Base-by-base conservation (phyloP, 2,329 filamentous ascomycete genomes). In the Colletotrichum sp. region DNA sequence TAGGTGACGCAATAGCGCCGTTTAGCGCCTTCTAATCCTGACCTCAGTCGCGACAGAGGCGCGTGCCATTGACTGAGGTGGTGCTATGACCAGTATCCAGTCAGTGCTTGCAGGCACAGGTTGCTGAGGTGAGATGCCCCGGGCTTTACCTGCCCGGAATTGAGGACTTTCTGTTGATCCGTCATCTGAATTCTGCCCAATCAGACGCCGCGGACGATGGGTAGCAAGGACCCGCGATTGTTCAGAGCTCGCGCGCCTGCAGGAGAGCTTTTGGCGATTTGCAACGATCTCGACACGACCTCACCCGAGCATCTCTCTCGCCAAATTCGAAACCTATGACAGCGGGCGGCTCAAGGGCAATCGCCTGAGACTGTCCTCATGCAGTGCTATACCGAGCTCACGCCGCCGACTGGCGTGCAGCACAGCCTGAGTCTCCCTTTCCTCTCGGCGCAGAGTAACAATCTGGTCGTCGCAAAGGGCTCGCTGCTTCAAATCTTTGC, bases 361-460 rank as follows among this genome's bases (percentile, higher is more conserved):
- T 74, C 67, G 74, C 71, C 76, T 86, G 85, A 80, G 81, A 78
- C 80, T 80, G 83, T 81, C 78, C 79, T 79, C 64, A 99, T 99
- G 96, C 96, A 99, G 92, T 98, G 95, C 90, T 99, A 99, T 88
- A 96, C 95, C 83, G 97, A 99, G 90, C 90, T 99, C 84, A 93
- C 95, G 85, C 95, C 96, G 88, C 96, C 97, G 71, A 98, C 96
- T 84, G 96, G 96, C 84, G 96, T 99, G 86, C 96, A 95, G 82
- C 94, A 98, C 87, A 95, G 96, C 78, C 87, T 98, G 81, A 91
- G 89, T 76, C 87, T 98, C 55, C 92, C 96, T 44, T 96, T 99
- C 82, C 90, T 94, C 63, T 94, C 94, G 63, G 86, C 95, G 66
- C 90, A 93, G 78, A 92, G 94, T 80, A 94, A 91, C 84, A 98